Base-by-base conservation (phyloP, 2,329 filamentous ascomycete genomes). In the Balansia obtecta region DNA sequence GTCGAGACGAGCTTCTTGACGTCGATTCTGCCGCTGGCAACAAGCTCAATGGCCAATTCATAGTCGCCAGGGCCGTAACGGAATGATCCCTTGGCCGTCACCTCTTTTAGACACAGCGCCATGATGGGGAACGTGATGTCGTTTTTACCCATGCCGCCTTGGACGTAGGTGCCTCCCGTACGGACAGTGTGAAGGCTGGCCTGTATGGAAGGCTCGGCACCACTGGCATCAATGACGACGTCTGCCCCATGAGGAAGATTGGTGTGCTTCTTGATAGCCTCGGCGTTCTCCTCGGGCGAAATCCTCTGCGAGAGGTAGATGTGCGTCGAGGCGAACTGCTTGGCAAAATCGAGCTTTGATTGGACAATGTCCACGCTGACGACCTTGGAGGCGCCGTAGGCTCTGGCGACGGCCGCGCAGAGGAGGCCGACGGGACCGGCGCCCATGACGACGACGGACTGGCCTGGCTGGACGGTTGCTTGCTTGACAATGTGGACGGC, bases 41-140 rank as follows among this genome's bases (percentile, higher is more conserved):
- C 80, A 54, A 97, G 74, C 55, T 88, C 80, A 44, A 96, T 75
- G 4, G 88, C 88, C 7, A 90, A 79, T 63, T 83, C 79, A 68
- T 96, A 97, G 67, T 96, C 91, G 18, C 90, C 90, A 50, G 81
- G 79, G 3, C 84, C 84, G 67, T 97, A 97, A 39, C 91, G 80
- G 76, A 97, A 97, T 55, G 84, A 90, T 20, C 91, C 91, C 63
- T 85, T 86, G 45, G 86, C 77, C 11, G 83, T 94, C 48, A 95
- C 74, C 73, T 97, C 91, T 72, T 96, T 96, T 47, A 83, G 76
- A 66, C 89, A 94, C 63, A 94, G 75, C 5, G 86, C 85, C 79
- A 91, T 86, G 65, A 97, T 95, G 48, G 91, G 91, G 72, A 96
- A 95, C 9, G 70, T 86, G 65, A 96, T 90, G 61, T 95, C 87